phyloP scores from a whole-genome alignment of 148 eudicot genomes.

The Rhododendron ferrugineum region DNA sequence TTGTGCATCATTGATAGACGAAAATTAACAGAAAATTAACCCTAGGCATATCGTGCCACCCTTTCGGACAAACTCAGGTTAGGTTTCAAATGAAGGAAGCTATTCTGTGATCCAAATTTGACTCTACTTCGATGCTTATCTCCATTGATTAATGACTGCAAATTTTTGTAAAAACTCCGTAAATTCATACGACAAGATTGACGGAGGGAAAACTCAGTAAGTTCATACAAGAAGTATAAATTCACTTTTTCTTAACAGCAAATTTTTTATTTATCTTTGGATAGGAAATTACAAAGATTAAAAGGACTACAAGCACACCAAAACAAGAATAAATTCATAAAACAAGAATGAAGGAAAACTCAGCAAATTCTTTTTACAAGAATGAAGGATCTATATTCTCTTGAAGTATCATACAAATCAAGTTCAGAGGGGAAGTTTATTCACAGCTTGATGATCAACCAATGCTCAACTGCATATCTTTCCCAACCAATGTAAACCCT shows the following conservation, averaged over 20 bases:
- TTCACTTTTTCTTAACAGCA: too few species aligned
- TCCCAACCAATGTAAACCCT: neutral
- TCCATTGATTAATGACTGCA: neutral
- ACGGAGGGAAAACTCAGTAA: neutral
- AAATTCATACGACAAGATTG: neutral
- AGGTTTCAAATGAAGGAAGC: neutral
- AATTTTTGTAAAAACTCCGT: neutral
- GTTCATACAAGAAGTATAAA: neutral
- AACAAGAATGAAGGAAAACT: neutral
- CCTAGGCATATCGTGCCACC: neutral
- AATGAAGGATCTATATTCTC: neutral
- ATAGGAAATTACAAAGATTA: too few species aligned
- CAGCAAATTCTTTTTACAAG: neutral
- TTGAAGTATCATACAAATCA: neutral
- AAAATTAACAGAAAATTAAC: neutral
- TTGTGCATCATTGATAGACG: neutral
- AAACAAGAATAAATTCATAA: neutral
- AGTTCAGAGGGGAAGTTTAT: neutral
- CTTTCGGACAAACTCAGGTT: neutral
- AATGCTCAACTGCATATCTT: neutral
- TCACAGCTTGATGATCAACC: constrained; percentile 1
- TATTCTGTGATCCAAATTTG: neutral
- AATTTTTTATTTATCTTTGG: too few species aligned
- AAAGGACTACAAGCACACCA: neutral
- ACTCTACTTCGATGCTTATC: neutral